Evolutionary conservation across 805 yeast species (phyloP), one percentile per base, ranked within the genome.

Genomic region (Yamadazyma akitaensis): DNA sequence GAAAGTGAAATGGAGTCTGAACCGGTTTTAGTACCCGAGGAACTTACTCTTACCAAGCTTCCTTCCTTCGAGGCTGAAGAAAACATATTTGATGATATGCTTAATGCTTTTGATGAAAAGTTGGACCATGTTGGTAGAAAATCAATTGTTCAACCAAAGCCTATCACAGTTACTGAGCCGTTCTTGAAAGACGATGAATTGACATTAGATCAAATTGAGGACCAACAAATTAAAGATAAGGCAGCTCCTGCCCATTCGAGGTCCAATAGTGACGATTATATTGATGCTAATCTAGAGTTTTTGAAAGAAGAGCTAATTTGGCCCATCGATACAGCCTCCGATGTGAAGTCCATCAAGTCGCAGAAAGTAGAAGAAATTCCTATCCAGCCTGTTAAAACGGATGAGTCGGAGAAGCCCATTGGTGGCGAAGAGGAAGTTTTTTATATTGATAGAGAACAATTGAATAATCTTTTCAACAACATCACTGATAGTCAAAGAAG

Each of bases 171-270:
- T 1, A 51, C 44, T 26, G 63, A 58, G 30, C 60, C 61, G 31
- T 68, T 72, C 48, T 60, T 71, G 40, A 63, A 58, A 43, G 76
- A 72, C 53, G 76, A 71, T 44, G 76, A 72, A 46, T 61, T 72
- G 48, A 65, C 75, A 1, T 55, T 53, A 30, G 75, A 63, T 30
- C 76, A 71, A 49, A 72, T 71, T 43, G 62, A 58, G 31, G 74
- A 71, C 49, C 74, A 65, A 47, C 67, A 68, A 49, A 47, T 57
- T 16, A 65, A 61, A 37, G 75, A 71, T 42, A 47, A 49, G 18
- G 18, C 46, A 37, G 39, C 34, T 7, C 18, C 25, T 18, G 40
- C 32, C 1, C 47, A 40, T 40, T 46, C 38, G 21, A 16, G 51
- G 39, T 40, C 53, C 51, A 48, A 56, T 10, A 62, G 63, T 30